Conservation (phyloP, 108 stramenopile species). For the Schizochytrium sp. region DNA sequence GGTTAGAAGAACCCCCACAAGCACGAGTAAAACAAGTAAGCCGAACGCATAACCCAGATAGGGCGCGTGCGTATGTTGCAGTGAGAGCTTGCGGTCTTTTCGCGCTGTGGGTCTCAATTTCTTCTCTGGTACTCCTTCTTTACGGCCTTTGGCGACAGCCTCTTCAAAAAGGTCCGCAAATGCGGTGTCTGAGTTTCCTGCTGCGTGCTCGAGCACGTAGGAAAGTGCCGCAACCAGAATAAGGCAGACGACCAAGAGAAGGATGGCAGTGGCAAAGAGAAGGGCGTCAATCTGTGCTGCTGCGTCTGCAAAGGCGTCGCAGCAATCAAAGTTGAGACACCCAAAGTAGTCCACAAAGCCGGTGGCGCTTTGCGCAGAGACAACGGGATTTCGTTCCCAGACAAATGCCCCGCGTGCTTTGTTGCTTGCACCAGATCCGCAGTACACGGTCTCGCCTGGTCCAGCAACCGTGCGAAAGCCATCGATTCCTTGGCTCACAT, state of each 20-base stretch:
- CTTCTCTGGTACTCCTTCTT: neutral
- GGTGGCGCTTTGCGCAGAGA: neutral
- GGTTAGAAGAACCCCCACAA: neutral
- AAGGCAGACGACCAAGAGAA: neutral
- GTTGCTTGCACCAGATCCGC: neutral
- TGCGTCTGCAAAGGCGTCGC: neutral
- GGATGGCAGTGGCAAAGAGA: neutral
- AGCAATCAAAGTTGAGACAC: neutral
- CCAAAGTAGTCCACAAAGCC: neutral
- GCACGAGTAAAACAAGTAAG: neutral
- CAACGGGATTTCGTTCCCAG: neutral
- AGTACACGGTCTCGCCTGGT: neutral
- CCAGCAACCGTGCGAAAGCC: neutral
- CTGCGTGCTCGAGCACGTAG: neutral
- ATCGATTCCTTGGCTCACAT: neutral
- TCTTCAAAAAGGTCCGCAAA: neutral
- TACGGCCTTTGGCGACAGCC: no score
- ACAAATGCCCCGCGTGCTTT: neutral
- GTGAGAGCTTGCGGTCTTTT: neutral
- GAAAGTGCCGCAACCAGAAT: neutral
- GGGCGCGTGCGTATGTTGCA: neutral
- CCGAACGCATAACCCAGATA: neutral
- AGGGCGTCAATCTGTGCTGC: neutral
- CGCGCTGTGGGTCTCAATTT: neutral
- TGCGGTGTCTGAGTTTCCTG: neutral